Evolutionary conservation across 176 grass and related monocot species (phyloP), one percentile per base, ranked within the genome.

Genomic region (Rhynchospora tenuis): DNA sequence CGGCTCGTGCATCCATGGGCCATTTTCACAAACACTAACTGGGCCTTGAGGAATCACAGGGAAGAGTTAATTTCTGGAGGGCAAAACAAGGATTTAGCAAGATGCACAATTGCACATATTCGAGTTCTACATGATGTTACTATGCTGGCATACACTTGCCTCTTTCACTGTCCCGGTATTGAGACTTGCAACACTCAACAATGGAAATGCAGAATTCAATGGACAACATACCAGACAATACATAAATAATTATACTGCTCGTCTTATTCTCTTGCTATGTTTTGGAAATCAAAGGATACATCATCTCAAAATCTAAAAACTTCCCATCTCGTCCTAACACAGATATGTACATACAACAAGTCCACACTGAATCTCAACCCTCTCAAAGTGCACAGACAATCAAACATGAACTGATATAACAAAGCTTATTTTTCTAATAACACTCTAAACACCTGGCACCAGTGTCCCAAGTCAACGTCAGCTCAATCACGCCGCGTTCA

Each of bases 381-480:
- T n/a, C 16, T 82, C 54, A 80, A 81, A 64, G 59, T 59, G 48
- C 45, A 27, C 12, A 38, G 12, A 23, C 50, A 63, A 64, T 31
- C 13, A 51, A 64, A 65, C 33, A 55, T 14, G n/a, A 59, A 2
- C 19, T 33, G 16, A 23, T 26, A 79, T 17, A 22, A 24, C 11
- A 4, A 77, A 28, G 20, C 6, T 13, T 28, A 54, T 62, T 43
- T n/a, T 23, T 58, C 55, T 46, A 45, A 27, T 38, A 82, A 46
- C 9, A 8, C 45, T 63, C 58, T 75, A 78, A 54, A 27, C 31
- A 7, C 19, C 65, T 16, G 54, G 33, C 60, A 56, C 87, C 83
- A 59, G 28, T 71, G 7, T 83, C 44, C 93, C 93, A 92, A 84
- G 77, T 84, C 5, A 95, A 84, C 82, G 88, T 86, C 5, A 95